Evolutionary conservation across 345 rosid species (phyloP), one percentile per base, ranked within the genome.

Genomic region (Aquilaria malaccensis): DNA sequence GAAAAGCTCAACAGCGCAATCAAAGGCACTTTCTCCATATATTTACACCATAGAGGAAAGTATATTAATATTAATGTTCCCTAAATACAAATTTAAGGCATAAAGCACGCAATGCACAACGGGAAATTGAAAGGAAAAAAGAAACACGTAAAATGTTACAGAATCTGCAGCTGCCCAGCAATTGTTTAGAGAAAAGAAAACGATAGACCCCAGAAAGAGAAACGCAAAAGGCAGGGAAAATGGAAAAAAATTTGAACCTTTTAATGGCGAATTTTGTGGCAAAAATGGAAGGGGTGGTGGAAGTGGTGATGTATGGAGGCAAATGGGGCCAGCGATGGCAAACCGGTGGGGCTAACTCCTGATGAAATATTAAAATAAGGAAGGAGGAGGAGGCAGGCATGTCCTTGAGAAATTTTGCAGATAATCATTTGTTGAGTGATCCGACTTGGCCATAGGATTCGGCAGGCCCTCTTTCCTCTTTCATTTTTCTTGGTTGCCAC

Each of bases 1-100:
- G 56, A 43, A 46, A 65, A 63, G 64, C 45, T 57, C 46, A 69
- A 72, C 55, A 79, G 72, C 88, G 88, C 85, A 81, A 88, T 84
- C 69, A 82, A 77, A 72, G 83, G 67, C 50, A 46, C 56, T 53
- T 72, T 67, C 65, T 69, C 60, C 59, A 55, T 6, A 68, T 62
- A 68, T 65, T 69, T 72, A 55, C 64, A 62, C 61, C 52, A 73
- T 65, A 67, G 66, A 67, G 67, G 33, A 64, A 68, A 58, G 45
- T 12, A 33, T 47, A 41, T 11, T 13, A 37, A 37, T 37, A 37
- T 37, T 37, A 37, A 30, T 62, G 59, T 48, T 33, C 11, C 62
- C 59, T 50, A 22, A 60, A 54, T 22, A 60, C 43, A 33, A 46
- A 55, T 43, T 52, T 15, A 45, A 9, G 6, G 43, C 32, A 43